Percentiles rank a stretch among this genome's conserved stretches.
phyloP scores from a whole-genome alignment of 805 yeast genomes.

The Danielozyma ontarioensis region DNA sequence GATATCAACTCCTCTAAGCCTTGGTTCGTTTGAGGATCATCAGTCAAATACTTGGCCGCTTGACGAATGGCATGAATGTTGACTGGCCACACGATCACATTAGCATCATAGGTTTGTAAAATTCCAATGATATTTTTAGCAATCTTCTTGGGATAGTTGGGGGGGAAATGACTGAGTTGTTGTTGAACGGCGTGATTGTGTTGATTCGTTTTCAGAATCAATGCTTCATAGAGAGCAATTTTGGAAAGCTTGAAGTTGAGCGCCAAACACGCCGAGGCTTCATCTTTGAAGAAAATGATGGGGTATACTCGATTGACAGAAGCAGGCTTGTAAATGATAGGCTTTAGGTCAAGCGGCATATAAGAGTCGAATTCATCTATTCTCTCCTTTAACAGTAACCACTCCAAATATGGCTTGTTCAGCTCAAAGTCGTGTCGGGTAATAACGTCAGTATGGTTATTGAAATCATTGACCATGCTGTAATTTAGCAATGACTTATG shows the following conservation, averaged over 20 bases:
- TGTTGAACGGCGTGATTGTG: conserved; percentile 10
- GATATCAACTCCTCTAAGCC: background rate
- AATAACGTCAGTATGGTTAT: conserved; percentile 18
- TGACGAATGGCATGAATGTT: conserved; percentile 29
- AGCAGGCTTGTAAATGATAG: conserved; percentile 25
- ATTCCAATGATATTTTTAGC: conserved; percentile 36
- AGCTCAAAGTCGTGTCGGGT: conserved; percentile 19
- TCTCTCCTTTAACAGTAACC: conserved; percentile 21
- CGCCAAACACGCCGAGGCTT: conserved; percentile 26
- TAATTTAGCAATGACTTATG: conserved; percentile 24
- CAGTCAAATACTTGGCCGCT: conserved; percentile 18
- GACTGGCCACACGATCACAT: conserved; percentile 29
- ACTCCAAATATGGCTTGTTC: conserved; percentile 18
- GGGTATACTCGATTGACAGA: conserved; percentile 22
- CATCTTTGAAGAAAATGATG: conserved; percentile 29
- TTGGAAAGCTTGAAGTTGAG: conserved; percentile 26
- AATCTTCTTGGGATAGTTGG: conserved; percentile 18
- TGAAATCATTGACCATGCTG: conserved; percentile 26
- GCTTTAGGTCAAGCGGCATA: conserved; percentile 26
- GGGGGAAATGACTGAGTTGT: conserved; percentile 19
- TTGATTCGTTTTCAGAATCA: conserved; percentile 14
- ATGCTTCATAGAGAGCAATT: conserved; percentile 24
- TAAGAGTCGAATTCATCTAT: conserved; percentile 24
- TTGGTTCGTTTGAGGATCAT: conserved; percentile 9
- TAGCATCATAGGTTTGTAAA: conserved; percentile 31